These are phyloP conservation scores for Epichloe aotearoae DNA, from an alignment of 2,329 filamentous ascomycete species.

Conservation along the genomic window DNA sequence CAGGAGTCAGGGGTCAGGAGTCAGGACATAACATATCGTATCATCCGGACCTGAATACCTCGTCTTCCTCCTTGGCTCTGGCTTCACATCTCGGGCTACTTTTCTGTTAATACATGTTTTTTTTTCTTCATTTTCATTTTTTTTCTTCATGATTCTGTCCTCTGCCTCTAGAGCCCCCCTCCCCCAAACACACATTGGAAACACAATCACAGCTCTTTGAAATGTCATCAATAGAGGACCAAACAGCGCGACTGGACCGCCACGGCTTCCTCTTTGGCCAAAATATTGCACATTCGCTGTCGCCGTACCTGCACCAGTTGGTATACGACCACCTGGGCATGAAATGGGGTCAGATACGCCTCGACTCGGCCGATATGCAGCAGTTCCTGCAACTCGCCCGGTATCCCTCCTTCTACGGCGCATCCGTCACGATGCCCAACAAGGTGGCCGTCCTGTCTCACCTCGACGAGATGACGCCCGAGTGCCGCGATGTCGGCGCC, in stretches of 20 bases:
- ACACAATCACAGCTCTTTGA: not conserved
- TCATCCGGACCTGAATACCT: no score
- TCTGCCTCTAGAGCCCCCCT: not conserved
- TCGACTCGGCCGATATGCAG: slow-evolving; percentile 37
- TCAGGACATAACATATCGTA: no score
- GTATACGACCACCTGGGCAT: slow-evolving; percentile 38
- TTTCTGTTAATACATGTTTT: not conserved
- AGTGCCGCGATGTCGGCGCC: slow-evolving; percentile 60
- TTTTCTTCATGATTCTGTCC: no score
- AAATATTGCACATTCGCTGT: slow-evolving; percentile 41
- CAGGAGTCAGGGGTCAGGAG: no score
- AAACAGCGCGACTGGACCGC: slow-evolving; percentile 21
- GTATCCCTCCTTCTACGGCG: slow-evolving; percentile 49
- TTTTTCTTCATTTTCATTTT: not conserved
- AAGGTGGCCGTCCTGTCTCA: slow-evolving; percentile 64
- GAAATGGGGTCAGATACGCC: slow-evolving; percentile 37
- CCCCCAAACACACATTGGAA: not conserved
- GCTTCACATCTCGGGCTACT: no score
- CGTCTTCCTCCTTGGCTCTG: not conserved
- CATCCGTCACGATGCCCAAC: slow-evolving; percentile 67
- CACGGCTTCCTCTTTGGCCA: slow-evolving; percentile 45
- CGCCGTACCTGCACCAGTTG: slow-evolving; percentile 39
- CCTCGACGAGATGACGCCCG: slow-evolving; percentile 59
- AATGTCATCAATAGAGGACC: not conserved
- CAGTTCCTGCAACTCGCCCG: slow-evolving; percentile 37